Evolutionary conservation across 2,329 filamentous ascomycete species (phyloP).

Genomic region (Aspergillus sojae): DNA sequence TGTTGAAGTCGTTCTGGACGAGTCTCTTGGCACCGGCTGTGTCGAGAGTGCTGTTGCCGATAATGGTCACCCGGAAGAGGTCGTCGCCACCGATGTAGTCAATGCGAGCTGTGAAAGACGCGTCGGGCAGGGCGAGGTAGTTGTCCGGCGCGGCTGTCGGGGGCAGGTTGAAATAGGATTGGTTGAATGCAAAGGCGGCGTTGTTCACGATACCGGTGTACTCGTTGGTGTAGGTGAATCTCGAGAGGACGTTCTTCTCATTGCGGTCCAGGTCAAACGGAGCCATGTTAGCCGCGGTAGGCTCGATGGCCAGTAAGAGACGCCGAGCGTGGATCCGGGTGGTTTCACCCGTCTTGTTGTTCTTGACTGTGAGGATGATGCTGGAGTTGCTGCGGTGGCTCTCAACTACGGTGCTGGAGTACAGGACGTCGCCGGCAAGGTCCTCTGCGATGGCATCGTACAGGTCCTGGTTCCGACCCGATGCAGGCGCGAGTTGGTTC

Average conservation of each 20-base stretch:
- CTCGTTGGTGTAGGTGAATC: slow-evolving; percentile 38
- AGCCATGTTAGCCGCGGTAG: slow-evolving; percentile 36
- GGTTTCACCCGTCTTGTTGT: slow-evolving; percentile 27
- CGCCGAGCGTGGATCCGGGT: slow-evolving; percentile 37
- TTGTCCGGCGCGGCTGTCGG: slow-evolving; percentile 45
- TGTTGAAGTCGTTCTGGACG: slow-evolving; percentile 21
- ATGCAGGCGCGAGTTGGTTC: slow-evolving; percentile 32
- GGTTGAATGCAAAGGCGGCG: slow-evolving; percentile 29
- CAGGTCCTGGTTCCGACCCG: slow-evolving; percentile 43
- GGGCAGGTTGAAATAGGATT: slow-evolving; percentile 40
- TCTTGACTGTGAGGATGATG: slow-evolving; percentile 35
- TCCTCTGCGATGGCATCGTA: slow-evolving; percentile 44
- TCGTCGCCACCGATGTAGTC: slow-evolving; percentile 25
- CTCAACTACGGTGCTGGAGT: slow-evolving; percentile 38
- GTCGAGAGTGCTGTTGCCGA: slow-evolving; percentile 22
- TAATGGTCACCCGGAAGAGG: slow-evolving; percentile 25
- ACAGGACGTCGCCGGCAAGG: slow-evolving; percentile 45
- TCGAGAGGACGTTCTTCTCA: slow-evolving; percentile 38
- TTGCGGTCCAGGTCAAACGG: slow-evolving; percentile 36
- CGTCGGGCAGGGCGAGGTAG: slow-evolving; percentile 21
- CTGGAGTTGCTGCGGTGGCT: slow-evolving; percentile 27
- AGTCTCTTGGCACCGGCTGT: slow-evolving; percentile 17
- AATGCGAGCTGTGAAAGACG: slow-evolving; percentile 21
- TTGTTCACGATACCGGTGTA: slow-evolving; percentile 40
- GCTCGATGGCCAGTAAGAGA: slow-evolving; percentile 43